Conservation (phyloP, 1,284 basidiomycete genomes). For the Cutaneotrichosporon mucoides region DNA sequence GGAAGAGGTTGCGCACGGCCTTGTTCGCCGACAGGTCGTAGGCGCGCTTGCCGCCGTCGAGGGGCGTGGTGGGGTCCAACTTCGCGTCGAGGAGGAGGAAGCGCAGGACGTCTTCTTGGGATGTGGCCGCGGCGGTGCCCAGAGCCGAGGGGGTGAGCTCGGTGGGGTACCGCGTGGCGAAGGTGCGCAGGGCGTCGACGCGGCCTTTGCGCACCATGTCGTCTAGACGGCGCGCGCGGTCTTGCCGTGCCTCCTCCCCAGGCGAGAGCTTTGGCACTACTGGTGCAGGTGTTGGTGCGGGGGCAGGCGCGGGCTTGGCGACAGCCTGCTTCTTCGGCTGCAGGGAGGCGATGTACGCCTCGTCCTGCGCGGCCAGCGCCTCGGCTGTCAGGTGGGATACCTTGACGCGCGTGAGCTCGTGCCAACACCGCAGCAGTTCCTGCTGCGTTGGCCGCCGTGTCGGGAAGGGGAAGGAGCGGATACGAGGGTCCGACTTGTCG, state of each 20-base stretch:
- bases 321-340: conserved; percentile 56
- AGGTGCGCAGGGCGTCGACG: conserved; percentile 70
- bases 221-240: conserved; percentile 72
- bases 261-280: conserved; percentile 62
- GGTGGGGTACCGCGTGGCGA: conserved; percentile 71
- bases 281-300: conserved; percentile 47
- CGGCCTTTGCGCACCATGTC: conserved; percentile 90
- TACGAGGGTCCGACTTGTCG: conserved; percentile 64
- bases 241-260: conserved; percentile 69
- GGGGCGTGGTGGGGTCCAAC: conserved; percentile 72
- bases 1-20: conserved; percentile 75
- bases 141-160: conserved; percentile 62
- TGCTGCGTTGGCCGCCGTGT: conserved; percentile 91
- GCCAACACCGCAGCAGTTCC: conserved; percentile 80
- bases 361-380: conserved; percentile 76
- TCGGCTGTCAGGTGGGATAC: conserved; percentile 80
- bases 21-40: conserved; percentile 79
- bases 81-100: conserved; percentile 77
- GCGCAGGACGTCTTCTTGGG: conserved; percentile 68
- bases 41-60: conserved; percentile 58
- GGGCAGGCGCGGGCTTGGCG: conserved; percentile 37
- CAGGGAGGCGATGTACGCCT: conserved; percentile 76
- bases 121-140: conserved; percentile 68
- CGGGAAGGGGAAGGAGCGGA: conserved; percentile 88
- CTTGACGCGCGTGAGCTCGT: conserved; percentile 82